A percentile compares a stretch with the other conserved stretches of the same genome.
These are phyloP conservation scores for Pythium scleroteichum DNA, from an alignment of 352 stramenopile genomes.

Conservation along the genomic window DNA sequence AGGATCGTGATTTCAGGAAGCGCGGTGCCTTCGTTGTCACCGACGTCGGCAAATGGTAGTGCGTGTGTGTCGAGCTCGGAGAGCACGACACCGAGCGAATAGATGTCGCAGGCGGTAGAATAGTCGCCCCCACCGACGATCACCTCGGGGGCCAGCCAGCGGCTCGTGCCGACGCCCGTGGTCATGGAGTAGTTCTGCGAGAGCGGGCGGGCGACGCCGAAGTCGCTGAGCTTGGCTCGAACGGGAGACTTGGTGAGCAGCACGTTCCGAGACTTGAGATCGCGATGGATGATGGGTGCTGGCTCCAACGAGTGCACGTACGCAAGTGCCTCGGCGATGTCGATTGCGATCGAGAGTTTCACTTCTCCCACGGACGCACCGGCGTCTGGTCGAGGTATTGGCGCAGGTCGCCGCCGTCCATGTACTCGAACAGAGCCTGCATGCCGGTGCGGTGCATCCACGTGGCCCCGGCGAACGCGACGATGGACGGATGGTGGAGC, in stretches of 20 bases:
- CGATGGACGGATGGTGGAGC: not conserved
- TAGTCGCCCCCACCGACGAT: not conserved
- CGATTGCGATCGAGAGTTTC: not conserved
- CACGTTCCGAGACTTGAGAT: no score
- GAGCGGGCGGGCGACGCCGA: no score
- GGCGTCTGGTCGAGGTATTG: not conserved
- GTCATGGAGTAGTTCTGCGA: no score
- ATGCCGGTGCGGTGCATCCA: not conserved
- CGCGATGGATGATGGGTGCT: no score
- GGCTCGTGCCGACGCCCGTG: no score
- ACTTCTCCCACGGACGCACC: not conserved
- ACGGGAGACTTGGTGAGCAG: no score
- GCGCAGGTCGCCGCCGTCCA: not conserved
- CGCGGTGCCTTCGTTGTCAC: no score
- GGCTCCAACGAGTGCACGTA: no score
- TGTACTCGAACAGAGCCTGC: not conserved
- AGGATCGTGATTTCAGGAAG: no score
- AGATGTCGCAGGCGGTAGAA: constrained; percentile 9
- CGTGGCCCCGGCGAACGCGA: not conserved
- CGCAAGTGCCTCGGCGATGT: no score
- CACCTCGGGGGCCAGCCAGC: not conserved
- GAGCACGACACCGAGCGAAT: constrained; percentile 21
- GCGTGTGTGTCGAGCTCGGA: not conserved
- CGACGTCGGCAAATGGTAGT: no score
- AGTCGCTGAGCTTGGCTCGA: no score